These are phyloP conservation scores for Solanum medicagineum DNA, from an alignment of 257 asterid species.

Conservation along the genomic window DNA sequence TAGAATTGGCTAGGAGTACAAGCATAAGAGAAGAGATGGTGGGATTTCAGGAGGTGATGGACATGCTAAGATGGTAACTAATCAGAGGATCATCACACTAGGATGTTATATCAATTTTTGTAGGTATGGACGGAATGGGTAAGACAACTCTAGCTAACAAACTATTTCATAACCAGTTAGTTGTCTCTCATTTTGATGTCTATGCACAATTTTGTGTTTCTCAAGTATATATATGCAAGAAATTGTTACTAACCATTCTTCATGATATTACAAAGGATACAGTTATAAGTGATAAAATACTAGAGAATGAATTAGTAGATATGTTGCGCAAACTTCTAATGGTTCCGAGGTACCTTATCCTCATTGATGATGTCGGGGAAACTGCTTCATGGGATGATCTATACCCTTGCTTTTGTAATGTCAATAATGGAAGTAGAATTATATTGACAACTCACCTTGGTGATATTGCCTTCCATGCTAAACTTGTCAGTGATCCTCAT, in stretches of 20 bases:
- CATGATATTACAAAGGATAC: neutral
- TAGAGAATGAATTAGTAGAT: too few relatives aligned
- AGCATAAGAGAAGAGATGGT: neutral
- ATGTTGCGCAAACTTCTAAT: too few relatives aligned
- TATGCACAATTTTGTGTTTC: conserved; percentile 11
- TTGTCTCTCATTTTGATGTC: neutral
- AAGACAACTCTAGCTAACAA: neutral
- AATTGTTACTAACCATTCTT: conserved; percentile 4
- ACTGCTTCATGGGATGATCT: neutral
- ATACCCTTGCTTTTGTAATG: too few relatives aligned
- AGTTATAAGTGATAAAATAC: too few relatives aligned
- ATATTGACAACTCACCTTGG: too few relatives aligned
- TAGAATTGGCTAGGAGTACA: neutral
- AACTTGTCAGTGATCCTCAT: too few relatives aligned
- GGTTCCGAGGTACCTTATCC: too few relatives aligned
- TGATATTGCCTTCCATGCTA: too few relatives aligned
- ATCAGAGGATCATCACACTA: neutral
- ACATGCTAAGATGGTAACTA: neutral
- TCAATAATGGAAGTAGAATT: too few relatives aligned
- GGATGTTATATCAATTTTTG: neutral
- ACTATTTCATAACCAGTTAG: neutral
- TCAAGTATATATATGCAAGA: neutral
- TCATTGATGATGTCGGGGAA: too few relatives aligned
- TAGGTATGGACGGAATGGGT: neutral
- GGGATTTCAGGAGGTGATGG: neutral